Evolutionary conservation across 495 filamentous ascomycete genomes (phyloP).

Genomic region (Aspergillus sclerotiicarbonarius): DNA sequence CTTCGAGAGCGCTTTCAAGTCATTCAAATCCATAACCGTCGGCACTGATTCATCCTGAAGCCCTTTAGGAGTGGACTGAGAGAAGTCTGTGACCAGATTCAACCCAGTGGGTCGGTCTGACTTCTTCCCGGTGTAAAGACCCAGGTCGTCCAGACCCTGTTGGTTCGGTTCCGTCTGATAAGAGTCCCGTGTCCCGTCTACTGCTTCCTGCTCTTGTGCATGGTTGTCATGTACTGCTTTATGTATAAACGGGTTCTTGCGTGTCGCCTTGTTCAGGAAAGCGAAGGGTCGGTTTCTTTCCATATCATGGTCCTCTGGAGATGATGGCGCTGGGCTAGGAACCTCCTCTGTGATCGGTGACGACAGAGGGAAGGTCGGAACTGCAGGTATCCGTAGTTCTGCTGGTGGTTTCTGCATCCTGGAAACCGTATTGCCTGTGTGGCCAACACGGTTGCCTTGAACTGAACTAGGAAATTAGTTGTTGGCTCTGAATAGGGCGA

Average conservation of each 20-base stretch:
- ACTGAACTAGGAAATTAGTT: not conserved
- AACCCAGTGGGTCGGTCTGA: conserved; percentile 52
- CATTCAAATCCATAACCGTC: conserved; percentile 39
- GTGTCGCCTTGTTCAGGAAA: conserved; percentile 28
- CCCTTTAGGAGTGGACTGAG: conserved; percentile 21
- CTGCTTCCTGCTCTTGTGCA: not conserved
- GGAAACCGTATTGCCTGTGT: conserved; percentile 23
- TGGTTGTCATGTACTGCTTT: conserved; percentile 10
- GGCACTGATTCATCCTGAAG: conserved; percentile 12
- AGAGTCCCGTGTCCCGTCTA: not conserved
- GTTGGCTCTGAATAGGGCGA: not conserved
- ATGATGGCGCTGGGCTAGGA: conserved; percentile 36
- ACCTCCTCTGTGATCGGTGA: conserved; percentile 48
- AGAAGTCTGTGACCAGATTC: conserved; percentile 61
- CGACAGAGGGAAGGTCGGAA: conserved; percentile 42
- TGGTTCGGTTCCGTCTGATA: not conserved
- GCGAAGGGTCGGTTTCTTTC: conserved; percentile 32
- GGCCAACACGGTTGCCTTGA: not conserved
- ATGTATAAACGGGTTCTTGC: conserved; percentile 22
- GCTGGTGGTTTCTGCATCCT: conserved; percentile 26
- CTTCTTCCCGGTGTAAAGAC: conserved; percentile 13
- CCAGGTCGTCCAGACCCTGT: not conserved
- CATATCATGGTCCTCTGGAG: conserved; percentile 32
- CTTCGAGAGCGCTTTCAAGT: conserved; percentile 39
- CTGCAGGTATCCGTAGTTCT: conserved; percentile 30